These are phyloP conservation scores for Melanomma pulvis-pyrius DNA, from an alignment of 495 filamentous ascomycete genomes.

Conservation along the genomic window DNA sequence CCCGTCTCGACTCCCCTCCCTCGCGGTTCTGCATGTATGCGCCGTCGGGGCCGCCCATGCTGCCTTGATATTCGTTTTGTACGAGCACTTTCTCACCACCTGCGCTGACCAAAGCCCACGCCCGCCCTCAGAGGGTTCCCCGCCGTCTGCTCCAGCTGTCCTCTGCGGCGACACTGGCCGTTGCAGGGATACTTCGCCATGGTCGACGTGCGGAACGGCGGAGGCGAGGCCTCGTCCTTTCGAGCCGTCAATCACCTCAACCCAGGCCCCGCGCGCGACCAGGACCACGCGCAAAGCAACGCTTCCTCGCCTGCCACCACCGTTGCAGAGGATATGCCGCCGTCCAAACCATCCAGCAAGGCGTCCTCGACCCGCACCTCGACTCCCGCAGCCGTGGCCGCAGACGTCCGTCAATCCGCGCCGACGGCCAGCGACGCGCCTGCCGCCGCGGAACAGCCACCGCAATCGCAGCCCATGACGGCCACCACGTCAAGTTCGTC, in stretches of 20 bases:
- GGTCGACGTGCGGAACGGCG: constrained; percentile 40
- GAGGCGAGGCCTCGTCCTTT: constrained; percentile 36
- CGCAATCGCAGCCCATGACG: constrained; percentile 55
- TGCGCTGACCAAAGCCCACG: constrained; percentile 33
- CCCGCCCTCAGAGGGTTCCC: constrained; percentile 20
- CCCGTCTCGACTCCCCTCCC: constrained; percentile 17
- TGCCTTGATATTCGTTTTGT: constrained; percentile 36
- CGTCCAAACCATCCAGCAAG: constrained; percentile 32
- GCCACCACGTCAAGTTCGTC: constrained; percentile 51
- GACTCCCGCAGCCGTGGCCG: constrained; percentile 25
- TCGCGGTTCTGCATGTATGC: constrained; percentile 27
- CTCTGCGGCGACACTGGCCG: constrained; percentile 19
- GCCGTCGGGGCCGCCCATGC: constrained; percentile 34
- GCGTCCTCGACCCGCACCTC: constrained; percentile 31
- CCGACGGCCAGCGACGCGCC: constrained; percentile 24
- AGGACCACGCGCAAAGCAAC: constrained; percentile 30
- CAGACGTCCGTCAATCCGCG: constrained; percentile 33
- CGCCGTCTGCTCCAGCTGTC: constrained; percentile 9
- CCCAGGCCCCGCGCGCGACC: constrained; percentile 23
- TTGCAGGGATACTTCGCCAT: constrained; percentile 30
- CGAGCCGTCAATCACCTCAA: constrained; percentile 32
- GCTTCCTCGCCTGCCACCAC: neutral
- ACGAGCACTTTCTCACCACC: constrained; percentile 22
- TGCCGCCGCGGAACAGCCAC: constrained; percentile 14
- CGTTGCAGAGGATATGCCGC: constrained; percentile 25